A percentile compares a stretch with the other conserved stretches of the same genome.
Conservation (phyloP, 352 stramenopile species). For the Phytophthora sansomeana region DNA sequence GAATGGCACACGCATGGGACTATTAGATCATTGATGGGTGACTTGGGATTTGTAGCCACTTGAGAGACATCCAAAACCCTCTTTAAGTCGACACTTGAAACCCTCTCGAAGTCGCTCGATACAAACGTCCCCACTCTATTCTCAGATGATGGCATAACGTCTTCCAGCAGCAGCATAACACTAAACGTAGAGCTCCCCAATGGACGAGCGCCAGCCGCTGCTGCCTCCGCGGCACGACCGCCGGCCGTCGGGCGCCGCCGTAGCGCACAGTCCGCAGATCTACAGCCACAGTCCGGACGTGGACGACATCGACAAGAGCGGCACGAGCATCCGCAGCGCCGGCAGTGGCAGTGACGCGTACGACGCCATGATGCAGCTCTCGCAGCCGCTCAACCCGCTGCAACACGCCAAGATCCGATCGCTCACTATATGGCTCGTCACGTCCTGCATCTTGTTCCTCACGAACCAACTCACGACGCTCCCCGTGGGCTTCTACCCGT, state of each 20-base stretch:
- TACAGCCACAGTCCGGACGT: conserved; percentile 30
- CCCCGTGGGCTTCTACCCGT: conserved; percentile 78
- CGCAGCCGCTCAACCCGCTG: conserved; percentile 60
- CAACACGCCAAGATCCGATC: conserved; percentile 51
- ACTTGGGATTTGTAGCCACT: background rate
- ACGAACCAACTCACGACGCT: conserved; percentile 81
- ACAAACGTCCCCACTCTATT: background rate
- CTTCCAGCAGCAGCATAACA: no score
- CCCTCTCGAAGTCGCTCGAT: conserved; percentile 12
- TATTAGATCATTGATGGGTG: no score
- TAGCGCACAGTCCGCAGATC: conserved; percentile 21
- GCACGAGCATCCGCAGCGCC: conserved; percentile 38
- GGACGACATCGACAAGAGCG: conserved; percentile 46
- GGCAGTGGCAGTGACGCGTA: conserved; percentile 42
- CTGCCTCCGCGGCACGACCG: conserved; percentile 20
- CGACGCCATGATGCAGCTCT: conserved; percentile 72
- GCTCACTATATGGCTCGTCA: conserved; percentile 56
- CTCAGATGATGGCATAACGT: no score
- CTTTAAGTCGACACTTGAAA: background rate
- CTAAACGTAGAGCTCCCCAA: background rate
- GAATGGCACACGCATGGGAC: conserved; percentile 13
- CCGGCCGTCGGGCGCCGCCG: conserved; percentile 7
- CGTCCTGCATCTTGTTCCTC: conserved; percentile 67
- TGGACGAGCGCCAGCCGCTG: conserved; percentile 37
- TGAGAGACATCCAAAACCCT: no score